Evolutionary conservation across 345 rosid genomes (phyloP), one percentile per base, ranked within the genome.

Genomic region (Eucalyptus cloeziana): DNA sequence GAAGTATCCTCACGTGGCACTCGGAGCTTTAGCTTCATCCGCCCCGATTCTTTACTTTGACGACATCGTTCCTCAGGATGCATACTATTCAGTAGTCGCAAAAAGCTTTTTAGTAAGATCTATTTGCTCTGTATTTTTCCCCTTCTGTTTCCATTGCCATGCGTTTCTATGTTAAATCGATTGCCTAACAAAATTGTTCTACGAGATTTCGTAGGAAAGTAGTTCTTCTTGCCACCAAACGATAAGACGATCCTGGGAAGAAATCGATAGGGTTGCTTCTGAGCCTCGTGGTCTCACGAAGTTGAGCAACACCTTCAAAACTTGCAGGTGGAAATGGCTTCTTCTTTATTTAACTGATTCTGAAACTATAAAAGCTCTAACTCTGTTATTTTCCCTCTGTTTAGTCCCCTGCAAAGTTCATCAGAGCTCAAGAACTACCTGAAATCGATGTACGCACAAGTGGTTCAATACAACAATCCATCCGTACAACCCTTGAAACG

Each of bases 381-480:
- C 80, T 58, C n/a, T 44, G 8, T 21, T n/a, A 11, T n/a, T 76
- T 52, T 24, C 13, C 21, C 3, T 52, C 15, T 49, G 30, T 52
- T 67, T 88, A 94, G 94, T 10, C 93, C 94, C 10, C 60, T 94
- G 91, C 58, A 51, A 11, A 37, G 7, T 33, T 30, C 90, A 3
- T 60, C 71, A 33, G 92, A 91, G 89, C 92, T 94, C 8, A 91
- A 90, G 87, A 19, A 64, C 6, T 89, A 81, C 90, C 89, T 95
- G n/a, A 93, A 52, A 88, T 87, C 54, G 6, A 21, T 88, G 43
- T 94, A 92, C 67, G 9, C 89, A 14, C 79, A 60, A 5, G 91
- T 89, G 58, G 96, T 94, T 56, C 95, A 94, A 21, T 95, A 91
- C 52, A 90, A 95, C 89, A 30, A 86, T 27, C 94, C 95, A 22